Conservation (phyloP, 768 basidiomycete species). For the Boletus reticuloceps region DNA sequence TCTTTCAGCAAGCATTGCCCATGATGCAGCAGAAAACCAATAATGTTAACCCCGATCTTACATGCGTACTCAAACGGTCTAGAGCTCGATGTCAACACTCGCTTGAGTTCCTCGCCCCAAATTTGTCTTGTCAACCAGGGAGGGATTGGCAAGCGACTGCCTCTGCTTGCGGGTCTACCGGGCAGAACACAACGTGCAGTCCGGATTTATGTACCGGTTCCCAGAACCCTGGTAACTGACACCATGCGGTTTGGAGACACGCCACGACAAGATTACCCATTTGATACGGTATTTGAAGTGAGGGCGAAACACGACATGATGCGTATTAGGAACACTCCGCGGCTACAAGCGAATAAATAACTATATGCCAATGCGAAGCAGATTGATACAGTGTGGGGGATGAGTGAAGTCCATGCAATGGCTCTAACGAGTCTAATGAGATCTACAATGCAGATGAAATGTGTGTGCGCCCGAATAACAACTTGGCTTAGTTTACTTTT, state of each 20-base stretch:
- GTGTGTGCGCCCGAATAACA: slow-evolving; percentile 12
- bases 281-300: slow-evolving; percentile 16
- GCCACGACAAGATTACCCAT: slow-evolving; percentile 16
- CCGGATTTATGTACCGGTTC: slow-evolving; percentile 20
- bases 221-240: slow-evolving; percentile 28
- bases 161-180: slow-evolving; percentile 17
- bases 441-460: slow-evolving; percentile 27
- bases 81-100: slow-evolving; percentile 28
- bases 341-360: slow-evolving; percentile 33
- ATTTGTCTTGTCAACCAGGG: slow-evolving; percentile 16
- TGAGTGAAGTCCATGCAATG: slow-evolving; percentile 30
- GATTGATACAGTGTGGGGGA: slow-evolving; percentile 32
- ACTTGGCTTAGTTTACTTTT: slow-evolving; percentile 39
- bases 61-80: slow-evolving; percentile 15
- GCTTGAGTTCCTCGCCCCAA: slow-evolving; percentile 29
- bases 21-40: slow-evolving; percentile 2
- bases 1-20: slow-evolving; percentile 1
- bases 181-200: slow-evolving; percentile 18
- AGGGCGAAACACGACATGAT: slow-evolving; percentile 23
- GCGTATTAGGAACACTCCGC: slow-evolving; percentile 25
- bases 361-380: slow-evolving; percentile 20
- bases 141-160: slow-evolving; percentile 20
- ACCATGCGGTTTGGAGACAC: slow-evolving; percentile 25
- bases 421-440: slow-evolving; percentile 27
- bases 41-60: slow-evolving; percentile 12